Conservation (phyloP, 495 filamentous ascomycete genomes). For the Annulohypoxylon nitens region DNA sequence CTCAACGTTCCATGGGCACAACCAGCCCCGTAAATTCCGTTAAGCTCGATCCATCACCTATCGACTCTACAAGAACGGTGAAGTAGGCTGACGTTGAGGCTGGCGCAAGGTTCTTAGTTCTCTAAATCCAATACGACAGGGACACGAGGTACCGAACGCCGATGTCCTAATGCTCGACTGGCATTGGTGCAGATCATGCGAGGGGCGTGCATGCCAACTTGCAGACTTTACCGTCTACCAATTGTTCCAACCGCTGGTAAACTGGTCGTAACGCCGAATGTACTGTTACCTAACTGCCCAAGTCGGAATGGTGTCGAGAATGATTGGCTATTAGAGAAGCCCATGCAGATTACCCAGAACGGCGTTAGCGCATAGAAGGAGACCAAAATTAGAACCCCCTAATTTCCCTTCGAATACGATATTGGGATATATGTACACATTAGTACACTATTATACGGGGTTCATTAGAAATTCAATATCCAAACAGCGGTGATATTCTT, state of each 20-base stretch:
- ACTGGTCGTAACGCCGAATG: conserved; percentile 30
- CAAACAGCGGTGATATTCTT: conserved; percentile 21
- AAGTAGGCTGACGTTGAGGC: conserved; percentile 48
- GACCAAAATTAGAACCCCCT: conserved; percentile 43
- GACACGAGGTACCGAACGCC: conserved; percentile 40
- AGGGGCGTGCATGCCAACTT: conserved; percentile 27
- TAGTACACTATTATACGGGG: conserved; percentile 17
- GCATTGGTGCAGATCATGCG: conserved; percentile 38
- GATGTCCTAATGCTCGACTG: conserved; percentile 20
- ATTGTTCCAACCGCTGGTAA: conserved; percentile 27
- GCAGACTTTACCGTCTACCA: conserved; percentile 21
- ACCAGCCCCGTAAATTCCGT: conserved; percentile 36
- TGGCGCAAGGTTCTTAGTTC: conserved; percentile 35
- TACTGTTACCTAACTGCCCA: conserved; percentile 37
- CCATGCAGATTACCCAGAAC: conserved; percentile 12
- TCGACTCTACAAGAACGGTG: conserved; percentile 23
- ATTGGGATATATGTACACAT: conserved; percentile 15
- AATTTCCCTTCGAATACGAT: conserved; percentile 46
- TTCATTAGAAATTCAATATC: conserved; percentile 23
- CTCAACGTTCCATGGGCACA: conserved; percentile 32
- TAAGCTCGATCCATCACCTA: conserved; percentile 40
- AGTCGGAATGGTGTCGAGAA: conserved; percentile 27
- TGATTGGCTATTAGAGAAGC: conserved; percentile 34
- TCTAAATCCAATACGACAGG: conserved; percentile 41
- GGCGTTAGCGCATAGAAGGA: conserved; percentile 31